A percentile compares a stretch with the other conserved stretches of the same genome.
These are phyloP conservation scores for Clavispora fructus DNA, from an alignment of 805 yeast genomes.

Conservation along the genomic window DNA sequence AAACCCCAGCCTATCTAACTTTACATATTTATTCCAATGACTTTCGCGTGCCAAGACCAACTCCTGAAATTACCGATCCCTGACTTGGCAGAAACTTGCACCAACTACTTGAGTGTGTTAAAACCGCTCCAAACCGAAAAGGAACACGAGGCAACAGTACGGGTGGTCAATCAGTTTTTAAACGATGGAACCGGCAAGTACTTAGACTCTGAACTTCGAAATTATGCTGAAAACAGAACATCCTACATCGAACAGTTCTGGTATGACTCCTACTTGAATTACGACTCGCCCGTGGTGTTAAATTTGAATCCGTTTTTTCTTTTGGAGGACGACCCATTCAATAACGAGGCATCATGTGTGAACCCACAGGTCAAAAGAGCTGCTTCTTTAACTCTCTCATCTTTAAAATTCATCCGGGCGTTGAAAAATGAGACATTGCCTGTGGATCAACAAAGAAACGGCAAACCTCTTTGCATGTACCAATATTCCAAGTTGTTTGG, in stretches of 20 bases:
- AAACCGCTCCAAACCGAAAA: conserved; percentile 76
- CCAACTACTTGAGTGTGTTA: conserved; percentile 58
- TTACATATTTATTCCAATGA: conserved; percentile 7
- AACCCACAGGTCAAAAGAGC: conserved; percentile 72
- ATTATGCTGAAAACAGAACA: conserved; percentile 57
- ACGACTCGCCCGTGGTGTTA: conserved; percentile 87
- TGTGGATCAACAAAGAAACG: conserved; percentile 62
- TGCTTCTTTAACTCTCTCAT: conserved; percentile 68
- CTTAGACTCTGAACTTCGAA: conserved; percentile 59
- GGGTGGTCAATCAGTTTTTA: conserved; percentile 54
- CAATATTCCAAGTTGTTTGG: conserved; percentile 87
- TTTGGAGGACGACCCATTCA: conserved; percentile 87
- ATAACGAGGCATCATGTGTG: conserved; percentile 42
- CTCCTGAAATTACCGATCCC: conserved; percentile 78
- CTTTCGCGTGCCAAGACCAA: conserved; percentile 57
- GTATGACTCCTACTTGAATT: conserved; percentile 84
- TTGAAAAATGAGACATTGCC: conserved; percentile 68
- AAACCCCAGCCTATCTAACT: neutral
- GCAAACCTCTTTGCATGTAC: conserved; percentile 76
- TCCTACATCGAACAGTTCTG: conserved; percentile 92
- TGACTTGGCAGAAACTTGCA: conserved; percentile 59
- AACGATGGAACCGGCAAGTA: conserved; percentile 45
- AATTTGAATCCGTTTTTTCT: conserved; percentile 87
- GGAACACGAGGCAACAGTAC: conserved; percentile 59
- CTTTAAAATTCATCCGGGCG: conserved; percentile 76